These are phyloP conservation scores for Talaromyces sp. DNA, from an alignment of 2,329 filamentous ascomycete species.

Conservation along the genomic window DNA sequence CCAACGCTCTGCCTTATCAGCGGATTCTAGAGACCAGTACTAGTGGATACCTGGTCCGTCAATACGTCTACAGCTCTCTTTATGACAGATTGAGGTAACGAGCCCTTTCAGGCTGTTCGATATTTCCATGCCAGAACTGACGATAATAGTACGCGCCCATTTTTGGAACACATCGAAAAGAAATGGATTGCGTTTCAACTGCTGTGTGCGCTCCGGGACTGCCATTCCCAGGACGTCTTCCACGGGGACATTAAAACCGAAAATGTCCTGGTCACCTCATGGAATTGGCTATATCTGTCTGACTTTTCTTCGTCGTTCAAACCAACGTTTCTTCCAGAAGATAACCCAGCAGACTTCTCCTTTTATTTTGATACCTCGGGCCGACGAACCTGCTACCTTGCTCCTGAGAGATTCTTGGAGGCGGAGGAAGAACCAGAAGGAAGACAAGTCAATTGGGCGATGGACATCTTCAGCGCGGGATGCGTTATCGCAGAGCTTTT, in stretches of 20 bases:
- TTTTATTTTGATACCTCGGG: slow-evolving; percentile 97
- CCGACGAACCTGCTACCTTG: slow-evolving; percentile 87
- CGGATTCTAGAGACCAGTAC: slow-evolving; percentile 86
- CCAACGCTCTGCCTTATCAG: slow-evolving; percentile 88
- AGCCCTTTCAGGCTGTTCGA: too few relatives aligned
- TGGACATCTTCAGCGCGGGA: slow-evolving; percentile 97
- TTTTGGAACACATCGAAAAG: slow-evolving; percentile 96
- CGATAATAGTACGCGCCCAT: slow-evolving; percentile 75
- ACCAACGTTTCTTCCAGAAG: slow-evolving; percentile 85
- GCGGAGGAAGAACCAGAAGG: slow-evolving; percentile 62
- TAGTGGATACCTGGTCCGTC: slow-evolving; percentile 87
- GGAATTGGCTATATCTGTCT: slow-evolving; percentile 98
- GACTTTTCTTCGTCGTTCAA: slow-evolving; percentile 97
- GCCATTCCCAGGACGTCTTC: slow-evolving; percentile 81
- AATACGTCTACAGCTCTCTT: slow-evolving; percentile 92
- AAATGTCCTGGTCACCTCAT: slow-evolving; percentile 93
- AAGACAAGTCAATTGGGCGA: slow-evolving; percentile 75
- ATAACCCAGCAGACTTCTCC: slow-evolving; percentile 95
- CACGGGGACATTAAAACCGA: slow-evolving; percentile 99
- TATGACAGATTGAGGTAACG: slow-evolving; percentile 78
- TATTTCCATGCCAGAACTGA: slow-evolving; percentile 19
- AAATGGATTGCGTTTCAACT: slow-evolving; percentile 98
- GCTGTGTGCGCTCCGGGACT: slow-evolving; percentile 86
- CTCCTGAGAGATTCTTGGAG: slow-evolving; percentile 83
- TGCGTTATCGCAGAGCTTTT: slow-evolving; percentile 97